Evolutionary conservation across 2,329 filamentous ascomycete species (phyloP).

Genomic region (Aspergillus sp.): DNA sequence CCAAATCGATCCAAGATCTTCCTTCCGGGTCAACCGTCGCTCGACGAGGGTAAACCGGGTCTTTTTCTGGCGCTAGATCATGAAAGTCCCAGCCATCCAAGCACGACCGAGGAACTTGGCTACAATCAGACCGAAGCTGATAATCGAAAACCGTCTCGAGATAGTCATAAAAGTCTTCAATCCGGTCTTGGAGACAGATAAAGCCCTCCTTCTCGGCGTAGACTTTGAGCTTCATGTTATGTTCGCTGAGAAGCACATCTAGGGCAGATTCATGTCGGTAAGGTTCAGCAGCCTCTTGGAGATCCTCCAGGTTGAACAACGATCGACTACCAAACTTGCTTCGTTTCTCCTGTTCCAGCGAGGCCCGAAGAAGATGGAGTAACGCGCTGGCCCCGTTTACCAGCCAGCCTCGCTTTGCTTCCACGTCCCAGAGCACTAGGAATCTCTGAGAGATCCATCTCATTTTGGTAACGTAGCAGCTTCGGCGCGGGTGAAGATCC

Average conservation of each 20-base stretch:
- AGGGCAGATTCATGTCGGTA: background rate
- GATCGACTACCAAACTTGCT: background rate
- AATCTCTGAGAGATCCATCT: constrained; percentile 27
- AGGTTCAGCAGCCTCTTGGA: background rate
- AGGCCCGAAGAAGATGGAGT: constrained; percentile 31
- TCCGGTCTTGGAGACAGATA: too few relatives aligned
- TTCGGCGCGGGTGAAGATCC: constrained; percentile 10
- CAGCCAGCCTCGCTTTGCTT: constrained; percentile 32
- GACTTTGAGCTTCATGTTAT: too few relatives aligned
- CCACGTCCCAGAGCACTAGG: constrained; percentile 21
- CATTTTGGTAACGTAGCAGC: constrained; percentile 19
- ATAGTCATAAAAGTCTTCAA: too few relatives aligned
- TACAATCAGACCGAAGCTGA: too few relatives aligned
- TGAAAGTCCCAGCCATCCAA: too few relatives aligned
- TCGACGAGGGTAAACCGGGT: background rate
- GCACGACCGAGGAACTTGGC: too few relatives aligned
- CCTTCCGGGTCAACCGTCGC: background rate
- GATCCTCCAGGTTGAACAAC: background rate
- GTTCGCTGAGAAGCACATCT: too few relatives aligned
- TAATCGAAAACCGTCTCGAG: too few relatives aligned
- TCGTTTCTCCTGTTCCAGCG: background rate
- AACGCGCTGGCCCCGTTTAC: constrained; percentile 36
- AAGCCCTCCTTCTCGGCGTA: too few relatives aligned
- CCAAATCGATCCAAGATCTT: background rate
- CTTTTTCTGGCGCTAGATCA: background rate